Base-by-base conservation (phyloP, 495 filamentous ascomycete species). In the Chlorociboria aeruginascens region DNA sequence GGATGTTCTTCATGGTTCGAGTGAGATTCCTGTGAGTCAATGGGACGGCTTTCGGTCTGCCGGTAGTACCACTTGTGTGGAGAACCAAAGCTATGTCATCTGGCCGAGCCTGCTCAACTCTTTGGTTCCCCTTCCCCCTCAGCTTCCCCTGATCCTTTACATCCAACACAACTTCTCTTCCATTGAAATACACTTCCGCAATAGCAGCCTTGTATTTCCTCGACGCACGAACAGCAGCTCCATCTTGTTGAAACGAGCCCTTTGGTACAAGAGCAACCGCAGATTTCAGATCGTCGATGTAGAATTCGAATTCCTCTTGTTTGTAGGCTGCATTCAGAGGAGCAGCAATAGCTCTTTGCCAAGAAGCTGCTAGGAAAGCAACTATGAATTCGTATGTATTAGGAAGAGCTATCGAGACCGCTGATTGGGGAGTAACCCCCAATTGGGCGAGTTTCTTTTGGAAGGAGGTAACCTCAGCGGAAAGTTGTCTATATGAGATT, bases 281-380 rank as follows among this genome's bases (percentile, higher is more conserved):
- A 8, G 84, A 85, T 55, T 74, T 83, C 54, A 92, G 72, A 62
- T 92, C 85, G 32, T 85, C 79, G 53, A 90, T 88, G 62, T 89
- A 92, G 65, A 92, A 89, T 62, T 90, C 85, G 59, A 90, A 89
- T 61, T 90, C 86, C 28, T 80, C 78, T 57, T 89, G 82, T 67
- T 86, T 89, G 66, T 92, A 90, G 28, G 77, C 82, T 16, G 85
- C 77, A 64, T 90, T 89, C 44, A 92, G 68, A 3, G 86, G 86
- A 4, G 85, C 86, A 16, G 85, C 86, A 52, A 88, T 83, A 25
- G 69, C 81, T 49, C 86, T 76, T 66, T 90, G 86, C 74, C 77
- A 82, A 7, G 83, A 75, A 12, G 77, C 70, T 12, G 84, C 86
- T 17, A 92, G 71, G 67, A 92, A 92, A 1, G 83, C 76, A 46